These are phyloP conservation scores for Trematosphaeria pertusa DNA, from an alignment of 2,329 filamentous ascomycete species.

Conservation along the genomic window DNA sequence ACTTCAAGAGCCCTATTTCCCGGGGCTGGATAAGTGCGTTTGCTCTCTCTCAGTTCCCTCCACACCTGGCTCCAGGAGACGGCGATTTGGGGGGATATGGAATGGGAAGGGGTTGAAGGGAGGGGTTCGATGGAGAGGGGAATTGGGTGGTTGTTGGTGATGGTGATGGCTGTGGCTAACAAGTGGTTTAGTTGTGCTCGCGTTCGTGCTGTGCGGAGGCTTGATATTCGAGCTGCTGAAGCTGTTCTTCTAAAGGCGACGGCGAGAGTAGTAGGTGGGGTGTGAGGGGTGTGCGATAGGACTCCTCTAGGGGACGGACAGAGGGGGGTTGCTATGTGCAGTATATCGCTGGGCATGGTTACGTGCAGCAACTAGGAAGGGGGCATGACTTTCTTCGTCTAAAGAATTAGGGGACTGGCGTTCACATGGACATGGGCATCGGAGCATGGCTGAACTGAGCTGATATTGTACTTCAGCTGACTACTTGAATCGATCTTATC, in stretches of 20 bases:
- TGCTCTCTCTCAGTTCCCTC: neutral
- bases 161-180: conserved; percentile 3
- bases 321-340: too few species aligned
- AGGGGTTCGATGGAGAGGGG: neutral
- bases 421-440: too few species aligned
- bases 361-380: too few species aligned
- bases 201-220: conserved; percentile 69
- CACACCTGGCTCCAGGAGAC: neutral
- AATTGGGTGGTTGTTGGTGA: neutral
- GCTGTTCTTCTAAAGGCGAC: conserved; percentile 49
- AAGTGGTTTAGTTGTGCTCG: conserved; percentile 59
- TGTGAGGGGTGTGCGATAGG: too few species aligned
- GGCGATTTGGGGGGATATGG: neutral
- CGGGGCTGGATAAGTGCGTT: conserved; percentile 66
- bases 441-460: too few species aligned
- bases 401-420: too few species aligned
- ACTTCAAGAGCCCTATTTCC: conserved; percentile 61
- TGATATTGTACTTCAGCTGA: too few species aligned
- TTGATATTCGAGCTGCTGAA: conserved; percentile 64
- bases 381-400: too few species aligned
- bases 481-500: too few species aligned
- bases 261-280: too few species aligned
- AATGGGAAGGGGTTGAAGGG: neutral
- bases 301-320: too few species aligned
- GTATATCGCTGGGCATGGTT: too few species aligned